Base-by-base conservation (phyloP, 306 rosid species). In the Styphnolobium japonicum region DNA sequence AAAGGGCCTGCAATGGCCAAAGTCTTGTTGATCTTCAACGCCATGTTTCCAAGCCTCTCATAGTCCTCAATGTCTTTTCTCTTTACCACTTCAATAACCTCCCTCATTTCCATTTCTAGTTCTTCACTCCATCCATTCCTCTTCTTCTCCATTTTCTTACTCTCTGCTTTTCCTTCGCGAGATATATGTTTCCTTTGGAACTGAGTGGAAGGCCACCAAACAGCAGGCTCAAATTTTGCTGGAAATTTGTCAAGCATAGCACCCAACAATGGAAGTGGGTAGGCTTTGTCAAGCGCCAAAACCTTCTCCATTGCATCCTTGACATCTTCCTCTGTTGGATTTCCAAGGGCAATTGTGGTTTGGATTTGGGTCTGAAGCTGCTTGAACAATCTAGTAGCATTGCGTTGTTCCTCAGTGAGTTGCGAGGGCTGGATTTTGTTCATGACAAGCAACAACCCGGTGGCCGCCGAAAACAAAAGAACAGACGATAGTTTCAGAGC, bases 371-470 rank as follows among this genome's bases (percentile, higher is more conserved):
- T 45, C 2, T 76, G 79, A 53, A 92, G 84, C 29, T 88, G 88
- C 66, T 61, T 86, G 63, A 94, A 94, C 75, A 89, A 53, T 55
- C 92, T 92, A 1, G 89, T 66, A 0, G 96, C 96, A 34, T 90
- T 94, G 0, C 97, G 87, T 33, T 94, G 96, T 18, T 94, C 98
- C 62, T 94, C 98, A 0, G 92, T 87, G 3, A 94, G 92, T 57
- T 94, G 98, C 1, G 97, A 94, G 0, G 98, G 97, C 27, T 94
- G 98, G 65, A 90, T 79, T 82, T 92, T 92, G 87, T 87, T 92
- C 85, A 89, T 90, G 40, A 83, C 15, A 16, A 89, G 78, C 27
- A 73, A 23, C 87, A 92, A 25, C 21, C 98, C 97, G 0, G 93
- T 87, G 42, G 96, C 93, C 0, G 96, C 94, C 2, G 89, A 75